Evolutionary conservation across 305 asterid genomes (phyloP).

Genomic region (Fraxinus latifolia): DNA sequence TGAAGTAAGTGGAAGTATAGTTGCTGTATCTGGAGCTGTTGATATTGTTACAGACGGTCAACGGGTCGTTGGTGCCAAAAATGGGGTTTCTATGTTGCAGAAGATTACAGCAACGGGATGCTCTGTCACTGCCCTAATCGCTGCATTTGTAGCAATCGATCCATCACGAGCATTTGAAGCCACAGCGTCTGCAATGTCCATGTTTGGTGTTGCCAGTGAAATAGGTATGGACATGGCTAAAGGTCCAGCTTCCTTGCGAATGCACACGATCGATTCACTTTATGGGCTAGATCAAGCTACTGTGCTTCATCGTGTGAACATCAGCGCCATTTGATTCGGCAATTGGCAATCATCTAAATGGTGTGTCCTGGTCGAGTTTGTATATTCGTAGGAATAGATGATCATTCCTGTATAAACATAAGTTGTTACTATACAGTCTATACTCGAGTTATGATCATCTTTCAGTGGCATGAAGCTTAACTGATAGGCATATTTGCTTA

Average conservation of each 20-base stretch:
- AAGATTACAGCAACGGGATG: constrained; percentile 86
- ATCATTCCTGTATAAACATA: not conserved
- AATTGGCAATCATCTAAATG: not conserved
- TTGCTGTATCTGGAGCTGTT: constrained; percentile 81
- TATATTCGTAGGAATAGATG: not conserved
- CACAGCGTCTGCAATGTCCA: constrained; percentile 68
- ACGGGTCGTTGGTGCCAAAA: constrained; percentile 53
- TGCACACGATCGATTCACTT: constrained; percentile 62
- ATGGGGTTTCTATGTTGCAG: constrained; percentile 81
- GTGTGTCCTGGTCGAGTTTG: not conserved
- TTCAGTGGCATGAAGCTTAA: not conserved
- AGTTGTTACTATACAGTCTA: too few relatives aligned
- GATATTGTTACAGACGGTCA: constrained; percentile 73
- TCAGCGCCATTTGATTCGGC: constrained; percentile 31
- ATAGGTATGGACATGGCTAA: constrained; percentile 51
- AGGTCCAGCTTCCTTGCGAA: constrained; percentile 80
- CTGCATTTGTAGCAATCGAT: constrained; percentile 72
- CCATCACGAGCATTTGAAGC: constrained; percentile 65
- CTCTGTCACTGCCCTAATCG: constrained; percentile 71
- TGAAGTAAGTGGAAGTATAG: constrained; percentile 41
- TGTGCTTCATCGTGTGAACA: constrained; percentile 37
- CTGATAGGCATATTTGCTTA: not conserved
- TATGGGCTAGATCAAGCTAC: constrained; percentile 46
- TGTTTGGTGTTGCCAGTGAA: constrained; percentile 72
- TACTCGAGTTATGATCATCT: not conserved